Evolutionary conservation across 331 rosid genomes (phyloP).

Genomic region (Erythrophleum ivorense): DNA sequence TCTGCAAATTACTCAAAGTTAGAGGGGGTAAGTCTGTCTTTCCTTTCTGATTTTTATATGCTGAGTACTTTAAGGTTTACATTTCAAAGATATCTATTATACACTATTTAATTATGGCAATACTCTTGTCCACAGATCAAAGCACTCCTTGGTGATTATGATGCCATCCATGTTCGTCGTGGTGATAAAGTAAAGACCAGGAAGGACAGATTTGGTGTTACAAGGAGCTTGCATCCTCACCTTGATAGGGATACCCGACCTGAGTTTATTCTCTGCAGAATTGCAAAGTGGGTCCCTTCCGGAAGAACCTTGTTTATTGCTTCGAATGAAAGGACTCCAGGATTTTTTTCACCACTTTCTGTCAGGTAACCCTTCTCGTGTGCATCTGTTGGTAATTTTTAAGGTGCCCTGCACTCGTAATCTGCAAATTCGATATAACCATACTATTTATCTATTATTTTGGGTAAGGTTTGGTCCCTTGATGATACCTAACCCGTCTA

Average conservation of each 20-base stretch:
- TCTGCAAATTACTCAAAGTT: background rate
- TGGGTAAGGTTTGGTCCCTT: background rate
- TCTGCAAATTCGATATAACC: background rate
- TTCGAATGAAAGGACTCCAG: slow-evolving; percentile 85
- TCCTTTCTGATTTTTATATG: background rate
- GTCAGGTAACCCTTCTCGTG: slow-evolving; percentile 57
- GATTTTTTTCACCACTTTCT: slow-evolving; percentile 91
- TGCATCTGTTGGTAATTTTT: background rate
- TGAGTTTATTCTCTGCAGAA: slow-evolving; percentile 75
- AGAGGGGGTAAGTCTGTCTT: background rate
- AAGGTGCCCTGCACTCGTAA: background rate
- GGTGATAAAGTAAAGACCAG: slow-evolving; percentile 94
- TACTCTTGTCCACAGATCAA: slow-evolving; percentile 52
- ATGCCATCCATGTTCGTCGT: slow-evolving; percentile 96
- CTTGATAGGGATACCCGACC: slow-evolving; percentile 95
- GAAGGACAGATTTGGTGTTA: slow-evolving; percentile 83
- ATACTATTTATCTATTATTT: background rate
- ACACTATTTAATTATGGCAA: slow-evolving; percentile 11
- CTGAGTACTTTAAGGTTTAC: slow-evolving; percentile 12
- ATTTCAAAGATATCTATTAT: background rate
- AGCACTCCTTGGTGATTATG: slow-evolving; percentile 64
- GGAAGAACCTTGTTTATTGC: slow-evolving; percentile 87
- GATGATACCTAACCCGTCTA: no score
- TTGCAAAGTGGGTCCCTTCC: slow-evolving; percentile 83
- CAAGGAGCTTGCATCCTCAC: slow-evolving; percentile 84